These are phyloP conservation scores for Vachellia collinsii DNA, from an alignment of 306 rosid species.

Conservation along the genomic window DNA sequence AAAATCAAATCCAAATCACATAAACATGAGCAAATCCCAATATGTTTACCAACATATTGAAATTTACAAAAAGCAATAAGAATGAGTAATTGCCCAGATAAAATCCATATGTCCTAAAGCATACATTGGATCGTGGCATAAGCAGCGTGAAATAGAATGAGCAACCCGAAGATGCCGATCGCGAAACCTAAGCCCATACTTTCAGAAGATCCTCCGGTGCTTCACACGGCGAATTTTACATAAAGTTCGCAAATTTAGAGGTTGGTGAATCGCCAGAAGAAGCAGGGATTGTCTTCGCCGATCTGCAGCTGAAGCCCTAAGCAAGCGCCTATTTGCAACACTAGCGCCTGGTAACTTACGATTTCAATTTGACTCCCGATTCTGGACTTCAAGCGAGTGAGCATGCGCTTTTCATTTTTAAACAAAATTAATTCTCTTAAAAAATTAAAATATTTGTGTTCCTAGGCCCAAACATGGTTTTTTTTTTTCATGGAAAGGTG, in stretches of 20 bases:
- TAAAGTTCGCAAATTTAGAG: constrained; percentile 17
- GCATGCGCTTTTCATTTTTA: too few relatives aligned
- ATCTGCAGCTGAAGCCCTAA: not conserved
- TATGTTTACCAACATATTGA: constrained; percentile 3
- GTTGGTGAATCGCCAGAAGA: not conserved
- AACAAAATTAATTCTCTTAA: too few relatives aligned
- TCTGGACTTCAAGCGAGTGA: not conserved
- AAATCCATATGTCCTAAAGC: not conserved
- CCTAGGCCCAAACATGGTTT: too few relatives aligned
- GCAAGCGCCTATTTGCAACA: not conserved
- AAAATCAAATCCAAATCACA: constrained; percentile 38
- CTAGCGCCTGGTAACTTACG: not conserved
- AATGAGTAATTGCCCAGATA: not conserved
- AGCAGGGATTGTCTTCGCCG: not conserved
- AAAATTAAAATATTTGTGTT: too few relatives aligned
- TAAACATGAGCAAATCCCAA: not conserved
- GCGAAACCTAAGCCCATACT: constrained; percentile 51
- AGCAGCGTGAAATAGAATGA: constrained; percentile 63
- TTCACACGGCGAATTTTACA: constrained; percentile 34
- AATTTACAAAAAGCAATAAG: not conserved
- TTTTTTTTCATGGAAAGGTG: too few relatives aligned
- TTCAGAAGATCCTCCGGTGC: constrained; percentile 22
- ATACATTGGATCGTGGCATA: constrained; percentile 66
- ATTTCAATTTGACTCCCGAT: not conserved
- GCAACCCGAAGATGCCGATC: constrained; percentile 59